These are phyloP conservation scores for Syzygium aromaticum DNA, from an alignment of 345 rosid species.

Conservation along the genomic window DNA sequence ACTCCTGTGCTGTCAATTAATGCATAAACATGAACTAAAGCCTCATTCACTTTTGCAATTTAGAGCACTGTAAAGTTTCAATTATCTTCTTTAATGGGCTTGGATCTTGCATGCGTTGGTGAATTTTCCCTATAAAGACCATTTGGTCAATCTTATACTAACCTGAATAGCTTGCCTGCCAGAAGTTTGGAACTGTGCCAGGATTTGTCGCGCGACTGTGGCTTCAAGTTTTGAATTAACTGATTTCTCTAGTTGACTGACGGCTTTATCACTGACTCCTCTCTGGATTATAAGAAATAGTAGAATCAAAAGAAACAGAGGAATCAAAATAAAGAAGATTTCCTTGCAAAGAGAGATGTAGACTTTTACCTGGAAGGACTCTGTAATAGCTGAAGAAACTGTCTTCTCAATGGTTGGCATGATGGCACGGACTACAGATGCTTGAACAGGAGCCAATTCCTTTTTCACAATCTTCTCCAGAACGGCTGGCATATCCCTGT, in stretches of 20 bases:
- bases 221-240: conserved; percentile 76
- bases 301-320: conserved; percentile 1
- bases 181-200: conserved; percentile 85
- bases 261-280: conserved; percentile 85
- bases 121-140: neutral
- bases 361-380: conserved; percentile 79
- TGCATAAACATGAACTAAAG: neutral
- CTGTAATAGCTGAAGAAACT: conserved; percentile 51
- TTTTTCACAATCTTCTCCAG: conserved; percentile 67
- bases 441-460: conserved; percentile 51
- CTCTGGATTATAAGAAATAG: conserved; percentile 36
- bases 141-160: neutral
- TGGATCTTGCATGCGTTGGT: neutral
- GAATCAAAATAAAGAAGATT: neutral
- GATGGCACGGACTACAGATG: conserved; percentile 37
- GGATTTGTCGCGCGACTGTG: conserved; percentile 75
- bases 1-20: neutral
- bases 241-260: conserved; percentile 77
- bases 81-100: neutral
- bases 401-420: conserved; percentile 65
- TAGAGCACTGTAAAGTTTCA: neutral
- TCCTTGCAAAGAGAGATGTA: neutral
- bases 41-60: neutral
- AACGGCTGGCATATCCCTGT: conserved; percentile 48
- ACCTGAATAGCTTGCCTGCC: conserved; percentile 97